Conservation (phyloP, 2,329 filamentous ascomycete genomes). For the Whalleya microplaca region DNA sequence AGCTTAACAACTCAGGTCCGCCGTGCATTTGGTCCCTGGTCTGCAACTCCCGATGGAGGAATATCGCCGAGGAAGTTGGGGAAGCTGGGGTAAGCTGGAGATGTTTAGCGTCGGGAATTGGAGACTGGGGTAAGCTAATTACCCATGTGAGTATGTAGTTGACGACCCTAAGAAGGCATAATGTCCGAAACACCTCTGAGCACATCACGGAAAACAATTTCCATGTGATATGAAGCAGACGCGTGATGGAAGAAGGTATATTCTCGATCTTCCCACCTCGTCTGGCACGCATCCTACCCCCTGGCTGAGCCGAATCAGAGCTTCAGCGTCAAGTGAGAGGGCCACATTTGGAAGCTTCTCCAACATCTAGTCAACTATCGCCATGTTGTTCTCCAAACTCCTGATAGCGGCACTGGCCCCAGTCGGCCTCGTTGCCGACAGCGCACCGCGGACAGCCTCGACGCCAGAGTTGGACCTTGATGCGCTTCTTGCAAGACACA, state of each 20-base stretch:
- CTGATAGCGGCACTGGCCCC: conserved; percentile 41
- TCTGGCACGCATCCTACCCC: conserved; percentile 12
- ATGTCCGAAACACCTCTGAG: conserved; percentile 17
- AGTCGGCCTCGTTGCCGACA: conserved; percentile 37
- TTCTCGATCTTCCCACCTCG: conserved; percentile 20
- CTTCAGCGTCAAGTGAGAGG: conserved; percentile 25
- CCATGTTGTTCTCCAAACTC: conserved; percentile 44
- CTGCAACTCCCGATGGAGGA: background rate
- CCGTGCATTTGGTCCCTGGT: conserved; percentile 6
- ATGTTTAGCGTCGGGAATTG: conserved; percentile 4
- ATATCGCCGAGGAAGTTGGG: conserved; percentile 26
- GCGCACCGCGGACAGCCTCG: conserved; percentile 29
- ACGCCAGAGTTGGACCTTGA: conserved; percentile 44
- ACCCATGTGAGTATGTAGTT: conserved; percentile 20
- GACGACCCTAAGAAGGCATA: conserved; percentile 19
- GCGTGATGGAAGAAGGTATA: conserved; percentile 13
- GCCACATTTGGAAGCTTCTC: conserved; percentile 17
- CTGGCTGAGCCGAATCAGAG: conserved; percentile 25
- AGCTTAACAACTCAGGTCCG: conserved; percentile 17
- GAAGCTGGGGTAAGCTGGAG: conserved; percentile 24
- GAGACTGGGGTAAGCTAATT: conserved; percentile 5
- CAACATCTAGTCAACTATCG: conserved; percentile 22
- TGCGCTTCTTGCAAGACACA: conserved; percentile 47
- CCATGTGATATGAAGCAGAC: conserved; percentile 18
- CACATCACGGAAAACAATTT: conserved; percentile 2